Evolutionary conservation across 208 protist species (phyloP).

Genomic region (Wallacemonas sp.): DNA sequence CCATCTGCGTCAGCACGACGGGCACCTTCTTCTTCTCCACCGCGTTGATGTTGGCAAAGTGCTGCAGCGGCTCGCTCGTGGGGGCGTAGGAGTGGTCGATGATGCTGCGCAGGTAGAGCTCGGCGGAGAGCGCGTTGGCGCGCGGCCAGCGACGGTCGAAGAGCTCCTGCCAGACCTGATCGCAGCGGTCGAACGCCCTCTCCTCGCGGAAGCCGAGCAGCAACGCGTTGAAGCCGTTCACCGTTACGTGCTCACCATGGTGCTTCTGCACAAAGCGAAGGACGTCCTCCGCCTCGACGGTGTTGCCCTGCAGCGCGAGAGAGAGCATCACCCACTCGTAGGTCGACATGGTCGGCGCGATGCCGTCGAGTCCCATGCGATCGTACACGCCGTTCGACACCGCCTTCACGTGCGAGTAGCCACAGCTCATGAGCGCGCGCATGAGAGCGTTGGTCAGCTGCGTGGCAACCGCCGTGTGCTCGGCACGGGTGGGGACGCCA

Average conservation of each 20-base stretch:
- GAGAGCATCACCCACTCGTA: conserved; percentile 78
- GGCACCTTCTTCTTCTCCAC: conserved; percentile 92
- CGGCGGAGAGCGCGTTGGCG: conserved; percentile 63
- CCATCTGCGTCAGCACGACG: conserved; percentile 79
- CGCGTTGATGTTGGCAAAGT: conserved; percentile 75
- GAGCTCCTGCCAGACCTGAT: conserved; percentile 81
- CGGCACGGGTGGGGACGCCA: background rate
- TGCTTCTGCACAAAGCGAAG: conserved; percentile 65
- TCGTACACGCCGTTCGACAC: conserved; percentile 78
- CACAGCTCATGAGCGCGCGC: conserved; percentile 71
- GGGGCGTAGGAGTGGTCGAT: conserved; percentile 87
- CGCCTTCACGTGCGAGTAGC: conserved; percentile 70
- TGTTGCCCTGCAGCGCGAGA: conserved; percentile 73
- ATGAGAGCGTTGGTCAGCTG: conserved; percentile 82
- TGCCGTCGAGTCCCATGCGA: conserved; percentile 64
- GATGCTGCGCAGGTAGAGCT: conserved; percentile 88
- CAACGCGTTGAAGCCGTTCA: conserved; percentile 77
- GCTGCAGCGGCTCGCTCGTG: conserved; percentile 62
- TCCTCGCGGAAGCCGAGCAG: conserved; percentile 80
- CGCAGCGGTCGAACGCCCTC: conserved; percentile 67
- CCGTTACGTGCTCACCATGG: conserved; percentile 60
- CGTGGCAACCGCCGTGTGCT: conserved; percentile 50
- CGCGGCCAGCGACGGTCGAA: conserved; percentile 84
- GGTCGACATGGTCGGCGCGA: conserved; percentile 75
- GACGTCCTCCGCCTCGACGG: conserved; percentile 74